phyloP scores from a whole-genome alignment of 192 early-diverging fungal genomes.

The Fimicolochytrium jonesii region DNA sequence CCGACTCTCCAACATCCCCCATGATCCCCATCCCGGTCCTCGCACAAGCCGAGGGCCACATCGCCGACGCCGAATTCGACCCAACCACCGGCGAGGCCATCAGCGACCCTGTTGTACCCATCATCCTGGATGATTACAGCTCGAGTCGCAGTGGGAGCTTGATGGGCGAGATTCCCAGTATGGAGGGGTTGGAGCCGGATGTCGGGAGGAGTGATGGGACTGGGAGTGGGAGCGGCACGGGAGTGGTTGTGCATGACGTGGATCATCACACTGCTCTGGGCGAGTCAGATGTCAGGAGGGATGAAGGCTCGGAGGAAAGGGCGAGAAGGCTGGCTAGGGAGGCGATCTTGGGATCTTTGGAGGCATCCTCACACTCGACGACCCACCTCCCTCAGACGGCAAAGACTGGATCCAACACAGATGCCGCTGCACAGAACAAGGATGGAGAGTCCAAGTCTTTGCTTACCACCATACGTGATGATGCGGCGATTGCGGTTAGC shows the following conservation, averaged over 20 bases:
- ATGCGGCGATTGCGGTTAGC: too few species aligned
- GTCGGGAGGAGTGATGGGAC: neutral
- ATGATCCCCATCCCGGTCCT: neutral
- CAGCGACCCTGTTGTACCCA: conserved; percentile 6
- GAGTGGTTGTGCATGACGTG: neutral
- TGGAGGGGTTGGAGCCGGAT: conserved; percentile 12
- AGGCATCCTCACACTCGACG: neutral
- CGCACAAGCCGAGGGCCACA: too few species aligned
- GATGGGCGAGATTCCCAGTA: conserved; percentile 9
- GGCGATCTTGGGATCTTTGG: neutral
- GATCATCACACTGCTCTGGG: neutral
- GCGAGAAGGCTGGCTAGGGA: neutral
- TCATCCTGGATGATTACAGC: neutral
- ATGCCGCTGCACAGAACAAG: too few species aligned
- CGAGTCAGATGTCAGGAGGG: too few species aligned
- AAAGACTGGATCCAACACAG: too few species aligned
- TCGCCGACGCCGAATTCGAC: too few species aligned
- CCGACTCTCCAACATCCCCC: neutral
- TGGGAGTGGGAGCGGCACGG: too few species aligned
- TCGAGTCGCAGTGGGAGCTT: neutral
- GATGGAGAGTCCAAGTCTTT: too few species aligned
- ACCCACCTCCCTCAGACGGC: too few species aligned
- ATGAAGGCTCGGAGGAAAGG: too few species aligned
- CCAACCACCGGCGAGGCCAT: too few species aligned
- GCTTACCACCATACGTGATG: too few species aligned